These are phyloP conservation scores for Ascochyta rabiei DNA, from an alignment of 2,329 filamentous ascomycete species.

Conservation along the genomic window DNA sequence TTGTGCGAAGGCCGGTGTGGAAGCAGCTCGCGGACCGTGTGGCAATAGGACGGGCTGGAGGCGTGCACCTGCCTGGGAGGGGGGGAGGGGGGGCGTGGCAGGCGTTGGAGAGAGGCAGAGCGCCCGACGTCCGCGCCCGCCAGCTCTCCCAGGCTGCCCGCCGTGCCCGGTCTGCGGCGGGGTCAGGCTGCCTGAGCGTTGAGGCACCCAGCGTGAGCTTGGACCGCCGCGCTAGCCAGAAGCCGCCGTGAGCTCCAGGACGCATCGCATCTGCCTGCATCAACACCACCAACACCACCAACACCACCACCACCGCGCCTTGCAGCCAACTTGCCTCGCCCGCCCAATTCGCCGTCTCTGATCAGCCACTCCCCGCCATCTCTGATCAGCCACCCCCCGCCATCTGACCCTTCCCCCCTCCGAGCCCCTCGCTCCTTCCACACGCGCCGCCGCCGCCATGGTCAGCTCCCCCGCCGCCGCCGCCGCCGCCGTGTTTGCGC, in stretches of 20 bases:
- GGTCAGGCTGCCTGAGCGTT: constrained; percentile 5
- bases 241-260: constrained; percentile 29
- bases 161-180: too few relatives aligned
- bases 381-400: not conserved
- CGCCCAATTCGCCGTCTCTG: not conserved
- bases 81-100: too few relatives aligned
- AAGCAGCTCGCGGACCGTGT: constrained; percentile 7
- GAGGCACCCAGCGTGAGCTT: constrained; percentile 1
- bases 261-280: constrained; percentile 41
- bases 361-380: not conserved
- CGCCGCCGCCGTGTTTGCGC: constrained; percentile 14
- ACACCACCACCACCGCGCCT: constrained; percentile 30
- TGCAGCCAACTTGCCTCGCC: constrained; percentile 4
- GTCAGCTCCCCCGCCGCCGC: constrained; percentile 30
- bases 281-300: constrained; percentile 35
- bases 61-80: too few relatives aligned
- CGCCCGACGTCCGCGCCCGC: too few relatives aligned
- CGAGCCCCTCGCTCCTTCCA: not conserved
- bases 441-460: constrained; percentile 30
- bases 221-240: constrained; percentile 9
- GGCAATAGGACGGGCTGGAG: not conserved
- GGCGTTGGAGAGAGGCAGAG: not conserved
- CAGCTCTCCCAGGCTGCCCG: too few relatives aligned
- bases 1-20: constrained; percentile 6
- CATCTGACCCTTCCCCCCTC: not conserved